These are phyloP conservation scores for Artemisia argyi DNA, from an alignment of 129 eudicot species.

Conservation along the genomic window DNA sequence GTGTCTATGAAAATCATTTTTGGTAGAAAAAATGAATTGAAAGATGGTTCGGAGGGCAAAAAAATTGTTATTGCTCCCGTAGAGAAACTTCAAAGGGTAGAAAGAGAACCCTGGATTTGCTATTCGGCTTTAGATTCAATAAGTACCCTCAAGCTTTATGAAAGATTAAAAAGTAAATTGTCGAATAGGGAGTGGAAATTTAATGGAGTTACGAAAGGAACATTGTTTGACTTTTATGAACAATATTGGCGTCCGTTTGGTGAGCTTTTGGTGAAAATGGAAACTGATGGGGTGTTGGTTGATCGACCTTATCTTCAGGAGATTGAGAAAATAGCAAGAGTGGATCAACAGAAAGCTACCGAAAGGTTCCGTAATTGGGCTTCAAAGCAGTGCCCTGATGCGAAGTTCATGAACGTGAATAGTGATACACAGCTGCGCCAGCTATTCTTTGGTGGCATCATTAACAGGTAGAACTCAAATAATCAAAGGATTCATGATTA, in stretches of 20 bases:
- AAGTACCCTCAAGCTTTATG: conserved; percentile 84
- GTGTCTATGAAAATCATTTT: conserved; percentile 87
- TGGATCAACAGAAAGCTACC: conserved; percentile 80
- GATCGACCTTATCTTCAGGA: conserved; percentile 78
- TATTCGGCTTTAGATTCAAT: conserved; percentile 91
- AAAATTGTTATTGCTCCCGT: conserved; percentile 70
- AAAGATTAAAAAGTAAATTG: conserved; percentile 63
- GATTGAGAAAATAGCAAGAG: conserved; percentile 82
- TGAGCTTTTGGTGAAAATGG: conserved; percentile 92
- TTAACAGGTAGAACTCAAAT: conserved; percentile 53
- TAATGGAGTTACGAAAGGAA: conserved; percentile 60
- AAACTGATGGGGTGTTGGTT: conserved; percentile 87
- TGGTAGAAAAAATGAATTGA: conserved; percentile 72
- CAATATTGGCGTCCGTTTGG: conserved; percentile 96
- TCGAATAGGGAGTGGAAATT: conserved; percentile 55
- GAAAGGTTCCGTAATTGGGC: conserved; percentile 94
- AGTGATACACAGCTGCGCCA: conserved; percentile 90
- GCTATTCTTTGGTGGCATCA: conserved; percentile 82
- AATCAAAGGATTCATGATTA: no score
- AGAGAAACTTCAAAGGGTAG: conserved; percentile 76
- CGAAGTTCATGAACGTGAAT: conserved; percentile 84
- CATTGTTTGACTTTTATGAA: conserved; percentile 68
- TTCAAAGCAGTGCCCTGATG: conserved; percentile 74
- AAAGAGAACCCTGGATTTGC: conserved; percentile 75
- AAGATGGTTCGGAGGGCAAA: conserved; percentile 86